A percentile compares a stretch with the other conserved stretches of the same genome.
These are phyloP conservation scores for Neofusicoccum kwambonambiense DNA, from an alignment of 2,329 filamentous ascomycete genomes.

Conservation along the genomic window DNA sequence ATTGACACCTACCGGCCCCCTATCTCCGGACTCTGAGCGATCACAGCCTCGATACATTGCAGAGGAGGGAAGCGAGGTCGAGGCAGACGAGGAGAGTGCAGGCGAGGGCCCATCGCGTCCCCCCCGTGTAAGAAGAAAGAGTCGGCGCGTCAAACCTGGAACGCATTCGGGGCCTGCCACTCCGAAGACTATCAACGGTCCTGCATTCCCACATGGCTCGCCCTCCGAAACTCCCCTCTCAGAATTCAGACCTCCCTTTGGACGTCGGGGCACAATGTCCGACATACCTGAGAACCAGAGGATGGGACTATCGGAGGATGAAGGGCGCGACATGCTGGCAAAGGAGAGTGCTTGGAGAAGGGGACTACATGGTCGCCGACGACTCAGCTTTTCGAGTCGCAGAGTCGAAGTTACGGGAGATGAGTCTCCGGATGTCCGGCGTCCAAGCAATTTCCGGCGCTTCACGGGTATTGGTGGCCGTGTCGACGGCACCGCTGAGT, in stretches of 20 bases:
- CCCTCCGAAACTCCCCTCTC: slow-evolving; percentile 30
- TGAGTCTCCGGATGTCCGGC: slow-evolving; percentile 33
- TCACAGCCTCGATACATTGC: slow-evolving; percentile 46
- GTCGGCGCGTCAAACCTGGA: slow-evolving; percentile 57
- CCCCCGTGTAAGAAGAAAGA: slow-evolving; percentile 61
- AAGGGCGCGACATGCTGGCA: slow-evolving; percentile 48
- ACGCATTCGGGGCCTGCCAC: slow-evolving; percentile 68
- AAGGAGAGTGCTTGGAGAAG: slow-evolving; percentile 47
- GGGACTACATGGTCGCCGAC: slow-evolving; percentile 37
- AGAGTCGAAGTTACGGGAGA: slow-evolving; percentile 34
- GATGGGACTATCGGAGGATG: slow-evolving; percentile 51
- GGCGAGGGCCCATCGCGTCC: slow-evolving; percentile 59
- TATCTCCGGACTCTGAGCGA: slow-evolving; percentile 51
- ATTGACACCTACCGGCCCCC: slow-evolving; percentile 37
- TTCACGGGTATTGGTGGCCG: slow-evolving; percentile 41
- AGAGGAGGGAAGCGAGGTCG: slow-evolving; percentile 67
- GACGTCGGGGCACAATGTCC: slow-evolving; percentile 49
- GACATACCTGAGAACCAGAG: slow-evolving; percentile 48
- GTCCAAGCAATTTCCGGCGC: slow-evolving; percentile 47
- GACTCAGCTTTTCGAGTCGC: slow-evolving; percentile 26
- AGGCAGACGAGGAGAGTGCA: slow-evolving; percentile 79
- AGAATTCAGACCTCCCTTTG: slow-evolving; percentile 55
- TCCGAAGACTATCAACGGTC: slow-evolving; percentile 53
- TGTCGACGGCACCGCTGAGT: slow-evolving; percentile 36
- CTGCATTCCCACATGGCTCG: slow-evolving; percentile 45